Conservation (phyloP, 1,284 basidiomycete genomes). For the Pyrrhoderma lamaoense region DNA sequence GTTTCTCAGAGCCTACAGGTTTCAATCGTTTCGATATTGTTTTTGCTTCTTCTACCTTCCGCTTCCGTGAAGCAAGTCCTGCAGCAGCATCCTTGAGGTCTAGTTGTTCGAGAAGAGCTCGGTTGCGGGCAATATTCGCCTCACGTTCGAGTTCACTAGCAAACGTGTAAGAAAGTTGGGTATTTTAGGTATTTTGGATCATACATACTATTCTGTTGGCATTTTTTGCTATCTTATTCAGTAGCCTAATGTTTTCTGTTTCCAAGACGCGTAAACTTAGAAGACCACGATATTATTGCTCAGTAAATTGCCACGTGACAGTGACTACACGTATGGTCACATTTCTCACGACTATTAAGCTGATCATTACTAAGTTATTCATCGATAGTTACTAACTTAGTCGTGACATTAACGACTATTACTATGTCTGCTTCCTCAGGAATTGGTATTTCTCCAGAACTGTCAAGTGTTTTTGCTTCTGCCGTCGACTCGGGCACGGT, state of each 20-base stretch:
- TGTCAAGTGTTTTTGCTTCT: slow-evolving; percentile 42
- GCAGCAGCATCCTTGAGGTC: slow-evolving; percentile 50
- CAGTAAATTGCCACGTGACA: background rate
- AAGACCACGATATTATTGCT: background rate
- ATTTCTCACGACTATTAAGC: background rate
- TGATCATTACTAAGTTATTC: background rate
- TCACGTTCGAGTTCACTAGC: slow-evolving; percentile 65
- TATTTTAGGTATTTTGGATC: background rate
- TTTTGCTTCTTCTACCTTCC: slow-evolving; percentile 30
- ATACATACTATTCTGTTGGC: slow-evolving; percentile 43
- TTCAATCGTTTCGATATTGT: slow-evolving; percentile 34
- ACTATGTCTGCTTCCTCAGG: slow-evolving; percentile 65
- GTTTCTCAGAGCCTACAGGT: slow-evolving; percentile 52
- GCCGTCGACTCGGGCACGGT: slow-evolving; percentile 41
- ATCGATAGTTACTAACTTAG: background rate
- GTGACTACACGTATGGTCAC: slow-evolving; percentile 7
- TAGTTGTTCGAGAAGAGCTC: slow-evolving; percentile 60
- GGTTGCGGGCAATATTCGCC: slow-evolving; percentile 72
- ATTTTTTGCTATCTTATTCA: too few relatives aligned
- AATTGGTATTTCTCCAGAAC: slow-evolving; percentile 25
- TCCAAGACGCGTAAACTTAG: background rate
- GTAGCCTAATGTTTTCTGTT: too few relatives aligned
- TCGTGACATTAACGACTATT: too few relatives aligned
- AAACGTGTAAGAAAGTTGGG: background rate
- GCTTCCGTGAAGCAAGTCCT: slow-evolving; percentile 29